Evolutionary conservation across 1,139 yeast genomes (phyloP).

Genomic region (Spathaspora jeffriesii): DNA sequence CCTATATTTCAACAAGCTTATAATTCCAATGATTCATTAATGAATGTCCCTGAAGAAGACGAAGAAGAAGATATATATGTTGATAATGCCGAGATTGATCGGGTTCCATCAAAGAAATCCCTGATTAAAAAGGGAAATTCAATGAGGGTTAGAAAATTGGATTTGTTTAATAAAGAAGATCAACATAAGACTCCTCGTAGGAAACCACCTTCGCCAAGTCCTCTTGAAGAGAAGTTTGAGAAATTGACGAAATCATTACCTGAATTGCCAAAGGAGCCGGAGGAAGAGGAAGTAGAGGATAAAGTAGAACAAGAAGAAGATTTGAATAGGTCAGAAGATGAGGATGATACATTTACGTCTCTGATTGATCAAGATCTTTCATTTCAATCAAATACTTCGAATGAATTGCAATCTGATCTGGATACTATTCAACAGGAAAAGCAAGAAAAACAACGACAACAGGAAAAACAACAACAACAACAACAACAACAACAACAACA

Average conservation of each 20-base stretch:
- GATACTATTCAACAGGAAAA: background rate
- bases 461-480: background rate
- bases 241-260: constrained; percentile 6
- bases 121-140: constrained; percentile 40
- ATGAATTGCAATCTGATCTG: background rate
- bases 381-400: constrained; percentile 1
- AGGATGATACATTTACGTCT: background rate
- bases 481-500: background rate
- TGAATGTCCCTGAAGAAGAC: constrained; percentile 44
- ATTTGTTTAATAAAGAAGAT: constrained; percentile 28
- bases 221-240: constrained; percentile 3
- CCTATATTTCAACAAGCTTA: constrained; percentile 3
- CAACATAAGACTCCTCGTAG: constrained; percentile 2
- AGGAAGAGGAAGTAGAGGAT: too few relatives aligned
- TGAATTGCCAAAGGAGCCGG: constrained; percentile 9
- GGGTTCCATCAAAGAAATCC: constrained; percentile 34
- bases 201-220: constrained; percentile 6
- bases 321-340: constrained; percentile 4
- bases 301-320: constrained; percentile 12
- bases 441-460: background rate
- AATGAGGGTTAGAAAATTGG: constrained; percentile 43
- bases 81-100: constrained; percentile 25
- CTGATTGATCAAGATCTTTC: constrained; percentile 3
- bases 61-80: constrained; percentile 35
- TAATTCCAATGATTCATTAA: constrained; percentile 36